Percentiles rank a stretch among this genome's conserved stretches.
These are phyloP conservation scores for Pneumocystis jirovecii DNA, from an alignment of 1,139 yeast genomes.

Conservation along the genomic window DNA sequence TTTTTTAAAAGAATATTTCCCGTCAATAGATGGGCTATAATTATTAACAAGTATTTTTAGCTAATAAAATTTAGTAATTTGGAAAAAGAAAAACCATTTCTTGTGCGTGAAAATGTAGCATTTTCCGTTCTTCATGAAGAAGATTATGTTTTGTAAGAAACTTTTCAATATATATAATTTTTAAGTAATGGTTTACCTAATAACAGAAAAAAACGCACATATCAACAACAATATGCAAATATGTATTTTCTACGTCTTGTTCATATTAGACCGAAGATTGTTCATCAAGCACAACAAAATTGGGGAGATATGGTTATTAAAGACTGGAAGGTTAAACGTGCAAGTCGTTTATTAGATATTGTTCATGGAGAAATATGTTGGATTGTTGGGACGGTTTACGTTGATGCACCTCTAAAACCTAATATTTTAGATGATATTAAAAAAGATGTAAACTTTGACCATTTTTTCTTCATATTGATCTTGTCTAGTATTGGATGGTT, in stretches of 20 bases:
- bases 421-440: constrained; percentile 73
- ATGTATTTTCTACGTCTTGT: constrained; percentile 54
- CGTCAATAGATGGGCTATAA: too few species aligned
- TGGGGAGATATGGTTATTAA: constrained; percentile 36
- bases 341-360: constrained; percentile 64
- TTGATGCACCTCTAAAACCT: constrained; percentile 73
- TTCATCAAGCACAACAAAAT: constrained; percentile 32
- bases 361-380: constrained; percentile 56
- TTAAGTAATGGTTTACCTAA: constrained; percentile 12
- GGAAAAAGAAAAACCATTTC: neutral
- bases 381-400: constrained; percentile 81
- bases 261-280: constrained; percentile 40
- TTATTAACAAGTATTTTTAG: neutral
- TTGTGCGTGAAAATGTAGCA: neutral
- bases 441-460: constrained; percentile 17
- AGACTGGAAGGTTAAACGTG: constrained; percentile 20
- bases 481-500: constrained; percentile 26
- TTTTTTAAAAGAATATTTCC: too few species aligned
- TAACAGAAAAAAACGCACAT: constrained; percentile 30
- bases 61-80: neutral
- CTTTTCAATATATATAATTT: neutral
- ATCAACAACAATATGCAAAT: constrained; percentile 57
- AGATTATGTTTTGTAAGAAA: neutral
- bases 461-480: neutral
- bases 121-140: neutral